These are phyloP conservation scores for Anthostomella pinea DNA, from an alignment of 2,329 filamentous ascomycete genomes.

Conservation along the genomic window DNA sequence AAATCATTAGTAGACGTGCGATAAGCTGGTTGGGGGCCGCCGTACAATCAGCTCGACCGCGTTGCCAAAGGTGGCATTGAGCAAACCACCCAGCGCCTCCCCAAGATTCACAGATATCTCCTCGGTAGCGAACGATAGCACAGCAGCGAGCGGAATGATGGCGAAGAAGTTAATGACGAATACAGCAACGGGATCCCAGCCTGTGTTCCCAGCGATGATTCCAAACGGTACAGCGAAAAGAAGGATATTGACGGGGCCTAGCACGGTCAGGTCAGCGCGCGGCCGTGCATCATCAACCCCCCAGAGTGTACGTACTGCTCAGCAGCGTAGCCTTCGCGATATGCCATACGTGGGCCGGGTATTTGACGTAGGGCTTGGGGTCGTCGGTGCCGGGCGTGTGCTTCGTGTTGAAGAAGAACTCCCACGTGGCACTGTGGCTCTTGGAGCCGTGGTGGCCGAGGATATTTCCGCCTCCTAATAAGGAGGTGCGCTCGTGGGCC, in stretches of 20 bases:
- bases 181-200: conserved; percentile 64
- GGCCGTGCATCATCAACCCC: neutral
- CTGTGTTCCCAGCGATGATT: conserved; percentile 61
- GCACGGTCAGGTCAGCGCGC: conserved; percentile 11
- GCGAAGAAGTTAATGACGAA: conserved; percentile 80
- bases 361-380: conserved; percentile 43
- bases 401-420: conserved; percentile 49
- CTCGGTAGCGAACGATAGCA: conserved; percentile 75
- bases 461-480: conserved; percentile 18
- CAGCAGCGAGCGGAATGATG: conserved; percentile 71
- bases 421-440: conserved; percentile 28
- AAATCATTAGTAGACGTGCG: conserved; percentile 14
- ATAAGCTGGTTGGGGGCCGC: conserved; percentile 14
- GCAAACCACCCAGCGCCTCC: conserved; percentile 68
- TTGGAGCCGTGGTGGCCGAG: conserved; percentile 18
- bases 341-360: conserved; percentile 51
- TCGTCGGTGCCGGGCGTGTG: conserved; percentile 53
- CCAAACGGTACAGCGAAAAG: conserved; percentile 73
- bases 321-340: conserved; percentile 55
- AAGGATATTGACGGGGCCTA: conserved; percentile 64
- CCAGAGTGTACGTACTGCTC: conserved; percentile 48
- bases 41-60: conserved; percentile 74
- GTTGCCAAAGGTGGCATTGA: conserved; percentile 78
- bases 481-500: conserved; percentile 25
- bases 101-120: conserved; percentile 71